Evolutionary conservation across 2,329 filamentous ascomycete genomes (phyloP).

Genomic region (Sordariomycetes sp.): DNA sequence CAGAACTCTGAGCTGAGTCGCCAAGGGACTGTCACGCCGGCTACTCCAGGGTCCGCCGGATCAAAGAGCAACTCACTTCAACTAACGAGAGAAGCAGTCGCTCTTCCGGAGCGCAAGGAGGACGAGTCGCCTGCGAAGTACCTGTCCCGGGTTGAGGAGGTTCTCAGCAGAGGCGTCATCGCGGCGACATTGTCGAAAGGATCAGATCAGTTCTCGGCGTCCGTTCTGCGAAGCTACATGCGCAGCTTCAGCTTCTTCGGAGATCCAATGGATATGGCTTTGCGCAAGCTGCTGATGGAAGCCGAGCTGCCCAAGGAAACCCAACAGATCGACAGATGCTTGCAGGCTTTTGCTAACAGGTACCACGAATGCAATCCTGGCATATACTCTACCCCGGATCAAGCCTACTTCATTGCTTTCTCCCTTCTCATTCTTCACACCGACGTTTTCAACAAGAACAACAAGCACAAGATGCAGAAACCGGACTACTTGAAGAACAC

Average conservation of each 20-base stretch:
- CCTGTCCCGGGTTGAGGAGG: slow-evolving; percentile 71
- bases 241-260: slow-evolving; percentile 90
- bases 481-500: slow-evolving; percentile 93
- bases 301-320: slow-evolving; percentile 94
- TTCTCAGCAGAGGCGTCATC: slow-evolving; percentile 71
- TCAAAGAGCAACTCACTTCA: slow-evolving; percentile 83
- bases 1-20: slow-evolving; percentile 70
- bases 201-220: slow-evolving; percentile 72
- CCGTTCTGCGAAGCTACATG: slow-evolving; percentile 90
- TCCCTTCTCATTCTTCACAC: slow-evolving; percentile 94
- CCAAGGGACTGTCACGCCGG: slow-evolving; percentile 59
- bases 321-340: slow-evolving; percentile 90
- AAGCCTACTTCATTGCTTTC: slow-evolving; percentile 98
- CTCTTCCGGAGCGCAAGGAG: slow-evolving; percentile 71
- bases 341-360: slow-evolving; percentile 90
- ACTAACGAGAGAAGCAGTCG: slow-evolving; percentile 59
- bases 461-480: slow-evolving; percentile 98
- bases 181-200: slow-evolving; percentile 79
- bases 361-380: slow-evolving; percentile 98
- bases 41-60: slow-evolving; percentile 57
- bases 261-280: slow-evolving; percentile 95
- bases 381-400: slow-evolving; percentile 82
- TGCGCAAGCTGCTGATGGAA: slow-evolving; percentile 92
- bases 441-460: slow-evolving; percentile 99
- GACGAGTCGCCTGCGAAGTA: slow-evolving; percentile 89